Conservation (phyloP, 83 land plant species). For the Picea mariana region DNA sequence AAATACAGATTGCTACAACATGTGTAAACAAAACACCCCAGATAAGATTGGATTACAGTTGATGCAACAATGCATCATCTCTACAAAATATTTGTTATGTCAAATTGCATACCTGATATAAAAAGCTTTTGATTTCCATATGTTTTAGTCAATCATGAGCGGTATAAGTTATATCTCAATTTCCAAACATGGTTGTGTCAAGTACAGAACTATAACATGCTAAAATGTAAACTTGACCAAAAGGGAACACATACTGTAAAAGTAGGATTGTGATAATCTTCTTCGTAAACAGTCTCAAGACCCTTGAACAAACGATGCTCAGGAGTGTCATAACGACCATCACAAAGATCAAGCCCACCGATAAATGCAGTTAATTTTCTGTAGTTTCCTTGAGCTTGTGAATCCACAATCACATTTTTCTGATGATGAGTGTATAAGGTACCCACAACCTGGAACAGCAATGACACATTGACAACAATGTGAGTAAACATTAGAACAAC, state of each 20-base stretch:
- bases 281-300: conserved; percentile 64
- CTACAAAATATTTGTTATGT: too few relatives aligned
- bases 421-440: conserved; percentile 92
- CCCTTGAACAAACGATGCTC: conserved; percentile 72
- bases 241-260: conserved; percentile 51
- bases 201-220: not conserved
- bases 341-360: conserved; percentile 94
- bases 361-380: conserved; percentile 84
- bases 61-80: not conserved
- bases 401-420: conserved; percentile 85
- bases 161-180: not conserved
- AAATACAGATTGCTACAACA: not conserved
- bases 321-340: conserved; percentile 97
- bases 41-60: not conserved
- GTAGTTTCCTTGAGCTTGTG: conserved; percentile 73
- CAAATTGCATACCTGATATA: not conserved
- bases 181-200: not conserved
- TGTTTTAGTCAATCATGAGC: not conserved
- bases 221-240: conserved; percentile 1
- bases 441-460: conserved; percentile 74
- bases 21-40: too few relatives aligned
- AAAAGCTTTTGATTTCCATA: not conserved
- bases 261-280: conserved; percentile 88
- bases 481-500: not conserved
- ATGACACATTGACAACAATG: conserved; percentile 1